Conservation (phyloP, 2,329 filamentous ascomycete genomes). For the Apiospora pterosperma region DNA sequence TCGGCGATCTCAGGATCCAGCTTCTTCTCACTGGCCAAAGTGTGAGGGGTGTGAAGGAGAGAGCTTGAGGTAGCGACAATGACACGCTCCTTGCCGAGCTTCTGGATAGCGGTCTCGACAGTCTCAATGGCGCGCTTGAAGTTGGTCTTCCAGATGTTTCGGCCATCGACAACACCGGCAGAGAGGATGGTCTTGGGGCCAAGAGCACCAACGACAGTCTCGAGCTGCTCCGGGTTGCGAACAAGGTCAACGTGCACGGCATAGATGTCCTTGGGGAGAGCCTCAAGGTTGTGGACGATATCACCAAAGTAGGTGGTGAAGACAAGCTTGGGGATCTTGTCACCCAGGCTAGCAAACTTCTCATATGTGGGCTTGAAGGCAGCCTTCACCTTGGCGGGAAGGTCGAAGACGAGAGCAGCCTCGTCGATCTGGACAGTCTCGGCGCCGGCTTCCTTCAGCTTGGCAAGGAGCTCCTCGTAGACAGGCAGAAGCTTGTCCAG, state of each 20-base stretch:
- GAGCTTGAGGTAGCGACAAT: conserved; percentile 96
- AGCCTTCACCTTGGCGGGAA: conserved; percentile 84
- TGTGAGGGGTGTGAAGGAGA: conserved; percentile 97
- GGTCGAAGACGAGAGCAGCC: conserved; percentile 93
- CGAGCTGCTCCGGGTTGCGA: conserved; percentile 96
- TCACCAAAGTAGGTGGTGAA: conserved; percentile 99
- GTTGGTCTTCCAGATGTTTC: conserved; percentile 99
- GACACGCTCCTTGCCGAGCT: conserved; percentile 96
- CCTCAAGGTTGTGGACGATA: conserved; percentile 97
- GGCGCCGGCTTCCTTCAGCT: conserved; percentile 95
- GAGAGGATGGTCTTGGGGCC: conserved; percentile 89
- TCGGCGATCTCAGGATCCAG: conserved; percentile 88
- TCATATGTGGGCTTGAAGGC: conserved; percentile 98
- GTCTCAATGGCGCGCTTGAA: conserved; percentile 91
- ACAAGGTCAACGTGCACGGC: conserved; percentile 94
- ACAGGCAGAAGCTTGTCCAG: conserved; percentile 90
- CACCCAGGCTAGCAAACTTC: conserved; percentile 74
- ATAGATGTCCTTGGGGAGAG: conserved; percentile 75
- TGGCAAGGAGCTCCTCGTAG: conserved; percentile 86
- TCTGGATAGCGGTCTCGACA: conserved; percentile 84
- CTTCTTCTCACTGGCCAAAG: conserved; percentile 97
- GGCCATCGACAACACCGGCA: conserved; percentile 93
- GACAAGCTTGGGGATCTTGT: conserved; percentile 80
- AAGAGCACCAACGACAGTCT: conserved; percentile 77
- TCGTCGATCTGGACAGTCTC: conserved; percentile 98